phyloP scores from a whole-genome alignment of 2,329 filamentous ascomycete genomes.

The Lecanicillium sp. region DNA sequence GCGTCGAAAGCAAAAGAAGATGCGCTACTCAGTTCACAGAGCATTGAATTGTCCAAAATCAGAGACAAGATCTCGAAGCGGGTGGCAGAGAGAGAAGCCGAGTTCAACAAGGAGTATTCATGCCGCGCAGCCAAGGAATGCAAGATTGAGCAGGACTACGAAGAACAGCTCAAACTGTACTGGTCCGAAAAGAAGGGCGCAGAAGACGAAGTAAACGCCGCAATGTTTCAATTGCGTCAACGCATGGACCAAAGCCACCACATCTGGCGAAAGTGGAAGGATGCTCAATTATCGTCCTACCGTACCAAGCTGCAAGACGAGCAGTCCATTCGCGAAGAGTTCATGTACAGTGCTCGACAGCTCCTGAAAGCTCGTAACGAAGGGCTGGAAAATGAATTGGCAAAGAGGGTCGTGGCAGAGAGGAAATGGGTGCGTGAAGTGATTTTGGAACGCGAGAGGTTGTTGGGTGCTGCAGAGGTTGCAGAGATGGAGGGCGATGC shows the following conservation, averaged over 20 bases:
- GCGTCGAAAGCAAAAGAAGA: conserved; percentile 17
- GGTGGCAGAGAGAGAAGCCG: conserved; percentile 23
- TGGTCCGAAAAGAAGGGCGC: conserved; percentile 27
- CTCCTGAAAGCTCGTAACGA: conserved; percentile 20
- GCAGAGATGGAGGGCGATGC: conserved; percentile 34
- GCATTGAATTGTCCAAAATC: conserved; percentile 22
- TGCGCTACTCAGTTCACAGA: conserved; percentile 24
- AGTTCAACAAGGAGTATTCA: conserved; percentile 31
- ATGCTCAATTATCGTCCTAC: conserved; percentile 29
- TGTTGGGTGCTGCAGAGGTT: conserved; percentile 32
- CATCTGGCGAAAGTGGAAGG: conserved; percentile 32
- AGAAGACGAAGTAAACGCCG: conserved; percentile 20
- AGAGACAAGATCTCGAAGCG: conserved; percentile 16
- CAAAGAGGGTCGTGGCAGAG: conserved; percentile 31
- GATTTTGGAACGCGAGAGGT: conserved; percentile 30
- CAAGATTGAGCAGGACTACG: conserved; percentile 35
- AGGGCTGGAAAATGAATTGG: conserved; percentile 22
- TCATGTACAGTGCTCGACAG: conserved; percentile 30
- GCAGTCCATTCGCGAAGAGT: conserved; percentile 29
- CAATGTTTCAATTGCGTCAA: conserved; percentile 25
- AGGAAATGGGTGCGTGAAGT: conserved; percentile 38
- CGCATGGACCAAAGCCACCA: conserved; percentile 33
- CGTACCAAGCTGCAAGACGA: conserved; percentile 29
- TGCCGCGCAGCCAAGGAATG: conserved; percentile 31
- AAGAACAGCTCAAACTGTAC: conserved; percentile 26